Percentiles rank a stretch among this genome's conserved stretches.
Evolutionary conservation across 108 stramenopile genomes (phyloP).

Genomic region (Skeletonema grethae): DNA sequence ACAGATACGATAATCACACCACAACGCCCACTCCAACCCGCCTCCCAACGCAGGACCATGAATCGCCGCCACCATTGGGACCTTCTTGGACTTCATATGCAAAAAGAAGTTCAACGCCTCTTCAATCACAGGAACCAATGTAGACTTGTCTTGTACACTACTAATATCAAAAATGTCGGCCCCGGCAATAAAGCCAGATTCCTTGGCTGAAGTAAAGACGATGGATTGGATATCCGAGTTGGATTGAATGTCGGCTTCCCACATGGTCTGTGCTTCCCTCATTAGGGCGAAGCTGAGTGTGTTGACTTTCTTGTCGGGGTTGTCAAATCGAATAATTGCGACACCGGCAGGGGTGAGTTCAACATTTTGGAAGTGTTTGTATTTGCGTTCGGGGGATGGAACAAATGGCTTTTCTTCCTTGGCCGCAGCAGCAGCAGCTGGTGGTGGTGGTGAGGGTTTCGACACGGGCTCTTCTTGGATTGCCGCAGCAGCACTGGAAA

Average conservation of each 20-base stretch:
- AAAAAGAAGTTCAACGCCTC: constrained; percentile 84
- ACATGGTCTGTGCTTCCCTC: constrained; percentile 84
- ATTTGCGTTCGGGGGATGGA: constrained; percentile 72
- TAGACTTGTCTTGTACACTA: constrained; percentile 80
- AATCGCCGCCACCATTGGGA: constrained; percentile 96
- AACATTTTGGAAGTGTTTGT: constrained; percentile 84
- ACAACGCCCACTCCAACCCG: constrained; percentile 99
- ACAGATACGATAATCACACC: constrained; percentile 98
- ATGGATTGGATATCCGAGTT: constrained; percentile 86
- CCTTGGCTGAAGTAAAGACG: constrained; percentile 95
- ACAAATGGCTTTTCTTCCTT: constrained; percentile 44
- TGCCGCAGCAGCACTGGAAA: constrained; percentile 21
- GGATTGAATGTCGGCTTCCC: constrained; percentile 71
- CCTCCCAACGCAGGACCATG: constrained; percentile 97
- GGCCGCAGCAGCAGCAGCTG: too few relatives aligned
- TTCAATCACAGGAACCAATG: constrained; percentile 80
- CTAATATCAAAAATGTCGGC: constrained; percentile 97
- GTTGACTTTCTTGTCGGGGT: constrained; percentile 91
- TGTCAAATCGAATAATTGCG: constrained; percentile 91
- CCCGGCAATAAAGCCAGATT: constrained; percentile 97
- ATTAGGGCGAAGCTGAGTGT: constrained; percentile 88
- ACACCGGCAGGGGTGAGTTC: constrained; percentile 83
- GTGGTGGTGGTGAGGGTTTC: not conserved
- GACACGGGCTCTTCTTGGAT: not conserved
- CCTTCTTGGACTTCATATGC: constrained; percentile 66